Conservation (phyloP, 1,139 yeast genomes). For the Pneumocystis murina region DNA sequence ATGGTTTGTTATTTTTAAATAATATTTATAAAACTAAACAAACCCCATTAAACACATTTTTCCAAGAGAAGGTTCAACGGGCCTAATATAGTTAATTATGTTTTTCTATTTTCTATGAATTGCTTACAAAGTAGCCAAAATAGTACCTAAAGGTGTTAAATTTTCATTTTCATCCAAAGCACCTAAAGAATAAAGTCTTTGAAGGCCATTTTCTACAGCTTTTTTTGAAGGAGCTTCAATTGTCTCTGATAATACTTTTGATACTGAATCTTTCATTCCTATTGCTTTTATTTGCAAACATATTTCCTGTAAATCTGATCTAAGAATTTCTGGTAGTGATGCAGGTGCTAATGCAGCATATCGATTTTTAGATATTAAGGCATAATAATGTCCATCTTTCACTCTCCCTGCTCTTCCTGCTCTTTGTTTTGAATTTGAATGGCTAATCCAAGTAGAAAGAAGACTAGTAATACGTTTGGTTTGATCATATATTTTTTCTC, state of each 20-base stretch:
- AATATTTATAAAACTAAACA: neutral
- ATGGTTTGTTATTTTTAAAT: neutral
- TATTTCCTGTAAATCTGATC: constrained; percentile 56
- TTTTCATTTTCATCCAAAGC: constrained; percentile 31
- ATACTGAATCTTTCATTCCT: constrained; percentile 51
- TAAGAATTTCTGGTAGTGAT: constrained; percentile 64
- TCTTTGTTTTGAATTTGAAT: constrained; percentile 64
- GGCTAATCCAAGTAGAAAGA: constrained; percentile 58
- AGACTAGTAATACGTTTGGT: constrained; percentile 46
- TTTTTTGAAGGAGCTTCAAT: constrained; percentile 50
- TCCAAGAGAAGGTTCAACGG: constrained; percentile 62
- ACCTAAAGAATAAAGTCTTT: constrained; percentile 47
- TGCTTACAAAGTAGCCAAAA: constrained; percentile 14
- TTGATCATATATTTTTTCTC: constrained; percentile 47
- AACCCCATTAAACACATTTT: constrained; percentile 38
- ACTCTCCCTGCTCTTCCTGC: constrained; percentile 86
- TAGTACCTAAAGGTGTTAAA: constrained; percentile 45
- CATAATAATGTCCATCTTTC: constrained; percentile 54
- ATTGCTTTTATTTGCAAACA: constrained; percentile 64
- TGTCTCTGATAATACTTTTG: constrained; percentile 42
- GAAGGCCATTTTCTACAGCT: constrained; percentile 41
- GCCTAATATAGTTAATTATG: constrained; percentile 45
- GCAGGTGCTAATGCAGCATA: constrained; percentile 36
- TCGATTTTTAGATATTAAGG: constrained; percentile 44
- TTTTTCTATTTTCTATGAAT: constrained; percentile 12